Conservation (phyloP, 768 basidiomycete species). For the Paxillus involutus region DNA sequence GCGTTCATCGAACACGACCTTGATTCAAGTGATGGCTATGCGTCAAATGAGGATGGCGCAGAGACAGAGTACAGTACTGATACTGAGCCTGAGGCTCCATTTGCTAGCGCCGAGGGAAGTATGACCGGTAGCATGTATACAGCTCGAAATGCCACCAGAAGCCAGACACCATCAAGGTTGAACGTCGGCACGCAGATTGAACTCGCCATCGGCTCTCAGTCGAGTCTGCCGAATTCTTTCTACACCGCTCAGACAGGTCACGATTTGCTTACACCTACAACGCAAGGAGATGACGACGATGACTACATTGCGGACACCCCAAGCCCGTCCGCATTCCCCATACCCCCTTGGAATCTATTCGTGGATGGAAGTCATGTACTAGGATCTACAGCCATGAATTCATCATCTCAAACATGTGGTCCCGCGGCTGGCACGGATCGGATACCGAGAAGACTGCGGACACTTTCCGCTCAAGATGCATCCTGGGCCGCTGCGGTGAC, state of each 20-base stretch:
- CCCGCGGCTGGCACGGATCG: not conserved
- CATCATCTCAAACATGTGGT: not conserved
- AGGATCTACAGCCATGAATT: not conserved
- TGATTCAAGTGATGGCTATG: not conserved
- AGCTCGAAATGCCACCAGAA: not conserved
- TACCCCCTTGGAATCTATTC: slow-evolving; percentile 3
- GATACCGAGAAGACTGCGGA: not conserved
- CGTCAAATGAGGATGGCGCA: not conserved
- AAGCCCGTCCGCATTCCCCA: slow-evolving; percentile 3
- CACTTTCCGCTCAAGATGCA: not conserved
- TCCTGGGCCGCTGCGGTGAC: slow-evolving; percentile 4
- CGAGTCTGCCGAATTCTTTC: slow-evolving; percentile 4
- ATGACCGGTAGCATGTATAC: not conserved
- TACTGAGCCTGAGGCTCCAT: not conserved
- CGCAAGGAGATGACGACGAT: not conserved
- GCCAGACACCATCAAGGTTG: not conserved
- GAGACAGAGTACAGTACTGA: not conserved
- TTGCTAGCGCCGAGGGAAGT: not conserved
- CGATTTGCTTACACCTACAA: not conserved
- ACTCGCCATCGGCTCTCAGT: slow-evolving; percentile 4
- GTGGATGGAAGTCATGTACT: not conserved
- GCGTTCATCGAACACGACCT: not conserved
- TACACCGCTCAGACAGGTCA: not conserved
- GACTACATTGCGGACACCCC: not conserved
- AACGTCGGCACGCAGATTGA: not conserved